Base-by-base conservation (phyloP, 768 basidiomycete genomes). In the Trichaptum fuscoviolaceum region DNA sequence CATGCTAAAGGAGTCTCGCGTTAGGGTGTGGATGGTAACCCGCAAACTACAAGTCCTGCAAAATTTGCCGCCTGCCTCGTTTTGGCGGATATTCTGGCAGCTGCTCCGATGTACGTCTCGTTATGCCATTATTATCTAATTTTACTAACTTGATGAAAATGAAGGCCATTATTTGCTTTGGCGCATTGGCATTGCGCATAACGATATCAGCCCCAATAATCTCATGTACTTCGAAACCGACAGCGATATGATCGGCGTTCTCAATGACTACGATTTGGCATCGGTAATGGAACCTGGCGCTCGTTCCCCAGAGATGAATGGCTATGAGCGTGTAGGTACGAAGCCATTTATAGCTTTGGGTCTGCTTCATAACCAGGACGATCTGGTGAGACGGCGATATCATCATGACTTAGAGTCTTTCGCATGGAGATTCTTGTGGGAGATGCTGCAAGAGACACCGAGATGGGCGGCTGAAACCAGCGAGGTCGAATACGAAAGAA, bases 351-450 rank as follows among this genome's bases (percentile, higher is more conserved):
- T 52, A 72, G 77, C 42, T 15, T 20, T 52, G 42, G 42, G 15
- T 52, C 42, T 52, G 42, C 42, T 52, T 12, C 12, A 12, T 2
- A 52, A 52, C 42, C 42, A 20, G 42, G 42, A 52, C 2, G 42
- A 52, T 15, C 42, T 20, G 15, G 12, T 52, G 20, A 52, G 15
- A 20, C 42, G 42, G 12, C 42, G 42, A 2, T 52, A 52, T 52
- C 42, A 12, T 2, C 42, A 52, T 52, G 42, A 52, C 10, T 52
- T 52, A 12, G 42, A 52, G 42, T 52, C 42, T 12, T 52, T 78
- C 62, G 64, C 71, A 1, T 79, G 77, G 75, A 69, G 73, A 25
- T 66, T 75, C 1, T 25, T 63, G 4, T 75, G 71, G 69, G 42
- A 52, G 42, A 52, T 52, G 42, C 20, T 52, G 42, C 5, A 52